Percentiles rank a stretch among this genome's conserved stretches.
phyloP scores from a whole-genome alignment of 2,329 filamentous ascomycete species.

The Sclerotinia nivalis region DNA sequence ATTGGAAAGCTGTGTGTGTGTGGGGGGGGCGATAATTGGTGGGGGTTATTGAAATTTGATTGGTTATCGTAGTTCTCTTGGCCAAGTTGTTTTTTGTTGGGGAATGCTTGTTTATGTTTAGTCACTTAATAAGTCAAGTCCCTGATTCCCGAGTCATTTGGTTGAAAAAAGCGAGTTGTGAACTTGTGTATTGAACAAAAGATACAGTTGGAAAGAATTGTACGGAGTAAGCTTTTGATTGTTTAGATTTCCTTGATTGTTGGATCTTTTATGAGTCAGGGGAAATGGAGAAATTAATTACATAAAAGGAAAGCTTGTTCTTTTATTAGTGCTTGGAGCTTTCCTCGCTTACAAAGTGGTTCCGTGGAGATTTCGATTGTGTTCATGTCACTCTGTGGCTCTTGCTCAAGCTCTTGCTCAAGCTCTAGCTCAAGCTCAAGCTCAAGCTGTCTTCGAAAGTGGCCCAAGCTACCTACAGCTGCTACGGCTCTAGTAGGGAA shows the following conservation, averaged over 20 bases:
- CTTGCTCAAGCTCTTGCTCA: slow-evolving; percentile 8
- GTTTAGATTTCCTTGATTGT: background rate
- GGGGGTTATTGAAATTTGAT: background rate
- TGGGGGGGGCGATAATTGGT: slow-evolving; percentile 6
- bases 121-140: background rate
- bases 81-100: background rate
- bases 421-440: slow-evolving; percentile 11
- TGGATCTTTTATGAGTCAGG: background rate
- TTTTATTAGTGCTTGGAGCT: background rate
- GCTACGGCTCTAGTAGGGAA: background rate
- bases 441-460: background rate
- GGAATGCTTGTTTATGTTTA: background rate
- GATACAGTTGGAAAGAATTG: background rate
- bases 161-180: background rate
- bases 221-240: background rate
- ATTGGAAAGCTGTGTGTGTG: background rate
- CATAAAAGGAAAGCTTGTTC: background rate
- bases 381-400: background rate
- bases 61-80: background rate
- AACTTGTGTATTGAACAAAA: background rate
- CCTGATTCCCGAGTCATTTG: background rate
- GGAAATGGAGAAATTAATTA: slow-evolving; percentile 4
- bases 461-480: background rate
- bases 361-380: background rate
- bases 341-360: slow-evolving; percentile 11